Evolutionary conservation across 1,284 basidiomycete genomes (phyloP).

Genomic region (Trichosporon coremiiforme): DNA sequence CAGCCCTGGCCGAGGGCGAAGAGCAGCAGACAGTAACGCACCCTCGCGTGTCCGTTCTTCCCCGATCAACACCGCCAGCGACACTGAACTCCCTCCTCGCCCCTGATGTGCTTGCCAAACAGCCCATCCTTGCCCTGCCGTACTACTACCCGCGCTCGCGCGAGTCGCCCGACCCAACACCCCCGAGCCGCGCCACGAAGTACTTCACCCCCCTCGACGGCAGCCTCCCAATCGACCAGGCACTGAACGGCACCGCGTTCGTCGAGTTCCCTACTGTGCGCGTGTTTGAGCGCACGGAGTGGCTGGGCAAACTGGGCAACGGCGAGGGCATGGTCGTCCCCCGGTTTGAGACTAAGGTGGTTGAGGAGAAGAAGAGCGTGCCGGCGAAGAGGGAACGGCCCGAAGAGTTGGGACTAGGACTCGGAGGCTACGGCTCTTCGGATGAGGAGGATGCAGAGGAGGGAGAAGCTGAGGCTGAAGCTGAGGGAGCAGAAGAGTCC

Average conservation of each 20-base stretch:
- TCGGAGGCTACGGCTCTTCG: slow-evolving; percentile 32
- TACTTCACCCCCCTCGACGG: slow-evolving; percentile 66
- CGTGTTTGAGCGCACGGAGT: slow-evolving; percentile 65
- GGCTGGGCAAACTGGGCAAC: slow-evolving; percentile 60
- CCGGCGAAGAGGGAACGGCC: not conserved
- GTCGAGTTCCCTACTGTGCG: slow-evolving; percentile 80
- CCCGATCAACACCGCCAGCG: slow-evolving; percentile 22
- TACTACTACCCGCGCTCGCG: slow-evolving; percentile 39
- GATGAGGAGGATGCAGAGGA: slow-evolving; percentile 20
- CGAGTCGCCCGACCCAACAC: slow-evolving; percentile 14
- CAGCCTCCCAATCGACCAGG: slow-evolving; percentile 58
- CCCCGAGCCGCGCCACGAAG: slow-evolving; percentile 30
- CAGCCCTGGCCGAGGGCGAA: slow-evolving; percentile 51
- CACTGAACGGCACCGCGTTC: slow-evolving; percentile 67
- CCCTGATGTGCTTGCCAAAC: slow-evolving; percentile 11
- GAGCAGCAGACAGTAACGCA: slow-evolving; percentile 26
- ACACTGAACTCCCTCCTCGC: slow-evolving; percentile 37
- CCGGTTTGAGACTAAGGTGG: slow-evolving; percentile 37
- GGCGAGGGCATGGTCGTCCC: slow-evolving; percentile 51
- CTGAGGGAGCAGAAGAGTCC: not conserved
- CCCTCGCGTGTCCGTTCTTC: slow-evolving; percentile 38
- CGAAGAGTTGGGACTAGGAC: slow-evolving; percentile 9
- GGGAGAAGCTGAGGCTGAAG: not conserved
- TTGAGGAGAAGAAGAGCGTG: not conserved
- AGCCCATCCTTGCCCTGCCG: slow-evolving; percentile 32